phyloP scores from a whole-genome alignment of 345 rosid genomes.

The Rhodamnia argentea region DNA sequence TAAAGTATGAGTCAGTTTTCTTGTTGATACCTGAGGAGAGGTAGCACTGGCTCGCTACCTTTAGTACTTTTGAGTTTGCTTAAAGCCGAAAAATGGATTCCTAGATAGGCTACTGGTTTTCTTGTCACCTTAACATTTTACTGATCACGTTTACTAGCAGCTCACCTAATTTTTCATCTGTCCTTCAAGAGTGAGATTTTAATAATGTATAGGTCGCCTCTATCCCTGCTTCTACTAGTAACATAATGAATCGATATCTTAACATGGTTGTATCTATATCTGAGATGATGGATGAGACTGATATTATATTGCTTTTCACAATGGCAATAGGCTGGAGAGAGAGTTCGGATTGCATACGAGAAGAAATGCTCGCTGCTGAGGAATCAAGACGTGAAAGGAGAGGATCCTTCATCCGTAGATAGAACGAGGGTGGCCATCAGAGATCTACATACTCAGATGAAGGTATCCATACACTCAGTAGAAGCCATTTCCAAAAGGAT shows the following conservation, averaged over 20 bases:
- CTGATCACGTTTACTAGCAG: neutral
- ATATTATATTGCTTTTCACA: neutral
- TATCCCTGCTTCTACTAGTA: neutral
- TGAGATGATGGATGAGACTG: neutral
- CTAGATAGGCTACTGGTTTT: neutral
- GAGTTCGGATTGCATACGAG: slow-evolving; percentile 62
- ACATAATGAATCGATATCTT: neutral
- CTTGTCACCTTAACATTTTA: neutral
- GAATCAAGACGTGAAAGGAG: slow-evolving; percentile 78
- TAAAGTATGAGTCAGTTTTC: neutral
- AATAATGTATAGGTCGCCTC: neutral
- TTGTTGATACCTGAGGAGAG: neutral
- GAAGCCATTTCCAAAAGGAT: slow-evolving; percentile 83
- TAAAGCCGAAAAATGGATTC: neutral
- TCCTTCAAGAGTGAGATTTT: neutral
- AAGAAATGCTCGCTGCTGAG: slow-evolving; percentile 61
- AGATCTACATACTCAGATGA: slow-evolving; percentile 74
- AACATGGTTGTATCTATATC: neutral
- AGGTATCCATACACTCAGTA: slow-evolving; percentile 73
- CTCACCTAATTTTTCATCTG: neutral
- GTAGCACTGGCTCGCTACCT: neutral
- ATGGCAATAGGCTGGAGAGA: slow-evolving; percentile 63
- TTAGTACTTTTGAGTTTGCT: neutral
- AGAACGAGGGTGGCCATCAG: slow-evolving; percentile 65
- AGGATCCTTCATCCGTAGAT: slow-evolving; percentile 43